Conservation (phyloP, 2,329 filamentous ascomycete genomes). For the Xylariomycetidae sp. region DNA sequence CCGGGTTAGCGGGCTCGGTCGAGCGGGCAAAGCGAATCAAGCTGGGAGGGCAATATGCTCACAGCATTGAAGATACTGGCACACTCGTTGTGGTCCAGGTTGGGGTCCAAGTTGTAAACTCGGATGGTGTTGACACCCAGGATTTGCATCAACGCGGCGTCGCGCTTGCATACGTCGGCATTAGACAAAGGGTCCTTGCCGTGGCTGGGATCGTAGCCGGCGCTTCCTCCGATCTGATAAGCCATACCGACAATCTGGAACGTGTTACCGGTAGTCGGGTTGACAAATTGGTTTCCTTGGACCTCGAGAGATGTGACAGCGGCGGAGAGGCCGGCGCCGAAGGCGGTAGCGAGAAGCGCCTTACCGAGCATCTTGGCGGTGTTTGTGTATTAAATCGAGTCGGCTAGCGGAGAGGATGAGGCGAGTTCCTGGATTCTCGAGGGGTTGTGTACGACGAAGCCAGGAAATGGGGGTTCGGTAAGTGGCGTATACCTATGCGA, state of each 20-base stretch:
- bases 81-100: constrained; percentile 63
- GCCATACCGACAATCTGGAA: constrained; percentile 65
- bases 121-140: constrained; percentile 64
- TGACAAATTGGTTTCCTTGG: constrained; percentile 55
- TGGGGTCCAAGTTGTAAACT: constrained; percentile 64
- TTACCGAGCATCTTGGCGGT: constrained; percentile 28
- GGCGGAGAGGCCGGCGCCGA: constrained; percentile 46
- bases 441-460: too few species aligned
- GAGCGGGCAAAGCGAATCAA: too few species aligned
- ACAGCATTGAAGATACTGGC: constrained; percentile 63
- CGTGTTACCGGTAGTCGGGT: constrained; percentile 51
- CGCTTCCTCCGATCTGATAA: constrained; percentile 64
- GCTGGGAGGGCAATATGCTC: constrained; percentile 11
- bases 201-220: constrained; percentile 52
- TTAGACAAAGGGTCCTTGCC: constrained; percentile 58
- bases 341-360: constrained; percentile 46
- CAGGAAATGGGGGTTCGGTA: too few species aligned
- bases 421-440: too few species aligned
- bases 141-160: constrained; percentile 61
- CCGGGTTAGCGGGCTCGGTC: too few species aligned
- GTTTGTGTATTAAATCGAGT: too few species aligned
- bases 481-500: too few species aligned
- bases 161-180: constrained; percentile 53
- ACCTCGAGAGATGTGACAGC: constrained; percentile 56
- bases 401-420: too few species aligned